phyloP scores from a whole-genome alignment of 2,329 filamentous ascomycete species.

The Byssoonygena ceratinophila region DNA sequence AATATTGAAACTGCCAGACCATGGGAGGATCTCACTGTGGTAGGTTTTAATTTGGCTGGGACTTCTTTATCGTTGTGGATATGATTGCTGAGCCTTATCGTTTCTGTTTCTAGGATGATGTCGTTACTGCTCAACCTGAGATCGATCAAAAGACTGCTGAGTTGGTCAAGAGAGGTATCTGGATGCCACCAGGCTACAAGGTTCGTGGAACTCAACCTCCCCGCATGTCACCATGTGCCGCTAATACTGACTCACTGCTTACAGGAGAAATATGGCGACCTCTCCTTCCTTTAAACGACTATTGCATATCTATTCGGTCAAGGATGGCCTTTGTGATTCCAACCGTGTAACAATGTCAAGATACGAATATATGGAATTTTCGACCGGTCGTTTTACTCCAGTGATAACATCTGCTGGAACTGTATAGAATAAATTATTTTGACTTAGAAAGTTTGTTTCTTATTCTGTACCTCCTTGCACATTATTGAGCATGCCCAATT shows the following conservation, averaged over 20 bases:
- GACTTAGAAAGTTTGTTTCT: constrained; percentile 11
- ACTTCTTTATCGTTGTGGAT: background rate
- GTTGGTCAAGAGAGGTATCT: constrained; percentile 95
- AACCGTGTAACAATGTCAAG: background rate
- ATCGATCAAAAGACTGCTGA: constrained; percentile 95
- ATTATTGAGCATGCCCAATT: background rate
- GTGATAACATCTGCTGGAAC: constrained; percentile 1
- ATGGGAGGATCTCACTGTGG: constrained; percentile 94
- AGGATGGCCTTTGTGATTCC: background rate
- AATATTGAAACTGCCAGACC: constrained; percentile 95
- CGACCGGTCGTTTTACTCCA: background rate
- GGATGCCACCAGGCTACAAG: constrained; percentile 98
- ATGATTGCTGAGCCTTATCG: constrained; percentile 11
- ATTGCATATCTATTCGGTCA: background rate
- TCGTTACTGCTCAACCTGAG: constrained; percentile 84
- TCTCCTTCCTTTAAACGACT: constrained; percentile 71
- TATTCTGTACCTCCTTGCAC: background rate
- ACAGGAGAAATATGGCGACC: constrained; percentile 97
- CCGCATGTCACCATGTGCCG: background rate
- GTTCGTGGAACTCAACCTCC: constrained; percentile 43
- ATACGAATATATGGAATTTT: background rate
- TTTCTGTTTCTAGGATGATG: constrained; percentile 68
- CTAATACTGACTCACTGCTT: constrained; percentile 13
- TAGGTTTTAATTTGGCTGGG: constrained; percentile 45
- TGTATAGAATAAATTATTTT: constrained; percentile 16